These are phyloP conservation scores for Coemansia sp. DNA, from an alignment of 192 early-diverging fungal genomes.

Conservation along the genomic window DNA sequence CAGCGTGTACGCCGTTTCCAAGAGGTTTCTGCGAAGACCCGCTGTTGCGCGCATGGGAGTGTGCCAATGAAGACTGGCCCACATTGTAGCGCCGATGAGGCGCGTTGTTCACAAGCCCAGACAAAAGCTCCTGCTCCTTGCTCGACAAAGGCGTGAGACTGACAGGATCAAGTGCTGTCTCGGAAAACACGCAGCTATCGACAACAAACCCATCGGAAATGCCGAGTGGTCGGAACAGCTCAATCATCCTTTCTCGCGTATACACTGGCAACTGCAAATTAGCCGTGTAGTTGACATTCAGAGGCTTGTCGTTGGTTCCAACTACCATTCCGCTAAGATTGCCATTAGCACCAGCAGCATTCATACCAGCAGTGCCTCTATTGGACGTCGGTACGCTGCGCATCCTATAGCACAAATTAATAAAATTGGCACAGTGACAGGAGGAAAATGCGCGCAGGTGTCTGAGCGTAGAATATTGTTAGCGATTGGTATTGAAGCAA, in stretches of 20 bases:
- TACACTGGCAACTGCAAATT: constrained; percentile 59
- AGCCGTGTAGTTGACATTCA: not conserved
- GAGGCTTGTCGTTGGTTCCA: constrained; percentile 9
- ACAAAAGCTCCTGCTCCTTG: constrained; percentile 61
- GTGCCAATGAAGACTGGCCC: constrained; percentile 16
- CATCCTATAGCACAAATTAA: constrained; percentile 29
- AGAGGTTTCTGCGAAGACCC: constrained; percentile 15
- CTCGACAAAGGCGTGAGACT: constrained; percentile 58
- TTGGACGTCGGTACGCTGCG: constrained; percentile 36
- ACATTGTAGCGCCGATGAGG: constrained; percentile 50
- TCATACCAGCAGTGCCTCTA: constrained; percentile 6
- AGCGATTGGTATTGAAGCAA: not conserved
- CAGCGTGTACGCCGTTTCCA: constrained; percentile 13
- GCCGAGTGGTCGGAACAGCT: constrained; percentile 62
- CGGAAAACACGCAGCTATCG: constrained; percentile 65
- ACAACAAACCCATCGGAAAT: constrained; percentile 63
- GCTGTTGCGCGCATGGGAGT: constrained; percentile 23
- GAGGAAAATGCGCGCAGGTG: not conserved
- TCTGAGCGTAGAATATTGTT: not conserved
- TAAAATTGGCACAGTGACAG: not conserved
- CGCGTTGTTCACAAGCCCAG: constrained; percentile 56
- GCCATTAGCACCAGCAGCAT: constrained; percentile 2
- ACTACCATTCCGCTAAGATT: constrained; percentile 6
- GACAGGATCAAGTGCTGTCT: constrained; percentile 61
- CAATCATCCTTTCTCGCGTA: constrained; percentile 73